These are phyloP conservation scores for Curvularia eragrostidis DNA, from an alignment of 2,329 filamentous ascomycete species.

Conservation along the genomic window DNA sequence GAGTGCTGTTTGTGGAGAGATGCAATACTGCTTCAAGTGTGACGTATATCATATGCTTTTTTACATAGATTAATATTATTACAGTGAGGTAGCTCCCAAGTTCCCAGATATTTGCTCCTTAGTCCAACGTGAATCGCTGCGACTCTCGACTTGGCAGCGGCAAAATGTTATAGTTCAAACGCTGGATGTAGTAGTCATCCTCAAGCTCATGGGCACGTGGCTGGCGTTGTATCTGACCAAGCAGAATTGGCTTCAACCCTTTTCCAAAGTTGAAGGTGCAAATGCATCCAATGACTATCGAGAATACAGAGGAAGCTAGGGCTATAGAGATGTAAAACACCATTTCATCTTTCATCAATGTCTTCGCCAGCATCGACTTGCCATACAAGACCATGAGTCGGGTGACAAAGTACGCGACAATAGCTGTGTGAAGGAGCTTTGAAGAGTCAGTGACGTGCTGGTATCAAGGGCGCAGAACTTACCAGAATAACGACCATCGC, in stretches of 20 bases:
- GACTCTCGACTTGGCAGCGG: constrained; percentile 15
- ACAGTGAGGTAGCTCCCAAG: neutral
- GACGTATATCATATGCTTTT: no score
- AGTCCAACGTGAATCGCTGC: constrained; percentile 18
- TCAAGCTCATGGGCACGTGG: constrained; percentile 12
- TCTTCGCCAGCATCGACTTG: constrained; percentile 7
- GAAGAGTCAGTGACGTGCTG: neutral
- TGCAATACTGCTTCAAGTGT: neutral
- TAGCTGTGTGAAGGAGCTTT: constrained; percentile 23
- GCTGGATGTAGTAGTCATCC: constrained; percentile 18
- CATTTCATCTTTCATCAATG: constrained; percentile 34
- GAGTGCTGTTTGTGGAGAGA: no score
- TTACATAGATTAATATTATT: neutral
- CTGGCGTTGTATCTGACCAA: constrained; percentile 15
- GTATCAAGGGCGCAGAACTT: constrained; percentile 3
- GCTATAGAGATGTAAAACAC: constrained; percentile 25
- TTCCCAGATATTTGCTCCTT: neutral
- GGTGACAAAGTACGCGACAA: constrained; percentile 30
- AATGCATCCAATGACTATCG: constrained; percentile 13
- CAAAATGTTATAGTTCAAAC: constrained; percentile 18
- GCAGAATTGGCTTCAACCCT: constrained; percentile 30
- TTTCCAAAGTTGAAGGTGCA: constrained; percentile 34
- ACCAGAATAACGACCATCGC: constrained; percentile 25
- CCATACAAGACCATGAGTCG: constrained; percentile 29
- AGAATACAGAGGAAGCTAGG: constrained; percentile 13